Evolutionary conservation across 257 asterid species (phyloP).

Genomic region (Rubia yunnanensis): DNA sequence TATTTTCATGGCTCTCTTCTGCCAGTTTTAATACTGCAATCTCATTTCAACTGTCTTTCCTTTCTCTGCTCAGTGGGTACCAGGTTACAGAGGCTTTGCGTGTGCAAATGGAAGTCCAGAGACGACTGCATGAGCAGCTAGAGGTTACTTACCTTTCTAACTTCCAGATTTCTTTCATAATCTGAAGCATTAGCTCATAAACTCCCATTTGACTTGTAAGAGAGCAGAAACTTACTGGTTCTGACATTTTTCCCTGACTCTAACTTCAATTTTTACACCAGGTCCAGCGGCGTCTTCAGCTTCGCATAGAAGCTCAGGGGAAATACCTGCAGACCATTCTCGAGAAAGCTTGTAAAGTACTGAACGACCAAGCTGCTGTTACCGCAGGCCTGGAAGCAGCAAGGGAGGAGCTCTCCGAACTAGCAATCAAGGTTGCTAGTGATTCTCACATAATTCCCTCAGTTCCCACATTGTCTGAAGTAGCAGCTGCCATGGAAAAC

Average conservation of each 20-base stretch:
- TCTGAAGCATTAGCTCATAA: background rate
- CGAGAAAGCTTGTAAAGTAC: conserved; percentile 47
- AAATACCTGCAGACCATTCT: conserved; percentile 35
- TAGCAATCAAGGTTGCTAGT: conserved; percentile 54
- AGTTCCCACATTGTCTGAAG: conserved; percentile 25
- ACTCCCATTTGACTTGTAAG: background rate
- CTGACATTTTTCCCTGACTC: background rate
- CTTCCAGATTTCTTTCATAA: background rate
- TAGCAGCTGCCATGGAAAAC: conserved; percentile 20
- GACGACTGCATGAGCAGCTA: conserved; percentile 74
- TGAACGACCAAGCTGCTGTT: conserved; percentile 36
- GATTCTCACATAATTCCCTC: conserved; percentile 32
- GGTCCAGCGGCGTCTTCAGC: conserved; percentile 42
- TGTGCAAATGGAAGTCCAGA: conserved; percentile 90
- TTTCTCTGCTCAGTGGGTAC: conserved; percentile 49
- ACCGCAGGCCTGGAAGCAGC: conserved; percentile 53
- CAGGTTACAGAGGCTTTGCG: conserved; percentile 93
- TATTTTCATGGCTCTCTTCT: conserved; percentile 1
- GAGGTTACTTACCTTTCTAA: conserved; percentile 41
- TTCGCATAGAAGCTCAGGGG: conserved; percentile 38
- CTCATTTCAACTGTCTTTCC: conserved; percentile 7
- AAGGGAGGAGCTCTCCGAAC: conserved; percentile 52
- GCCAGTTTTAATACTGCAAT: background rate
- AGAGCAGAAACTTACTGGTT: background rate
- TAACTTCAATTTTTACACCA: conserved; percentile 3